Evolutionary conservation across 148 eudicot species (phyloP).

Genomic region (Rhododendron henanense): DNA sequence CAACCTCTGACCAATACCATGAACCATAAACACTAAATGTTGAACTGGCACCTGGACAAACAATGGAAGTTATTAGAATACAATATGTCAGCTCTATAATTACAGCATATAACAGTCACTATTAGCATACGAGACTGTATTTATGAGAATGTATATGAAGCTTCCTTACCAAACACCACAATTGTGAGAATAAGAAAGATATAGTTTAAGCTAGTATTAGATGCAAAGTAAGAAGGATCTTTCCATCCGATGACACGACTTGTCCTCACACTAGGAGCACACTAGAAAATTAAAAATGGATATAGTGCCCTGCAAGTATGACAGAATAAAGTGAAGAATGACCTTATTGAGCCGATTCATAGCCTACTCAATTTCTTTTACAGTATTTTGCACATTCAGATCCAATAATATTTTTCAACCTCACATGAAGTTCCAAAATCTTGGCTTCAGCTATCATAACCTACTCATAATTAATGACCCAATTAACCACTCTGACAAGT

Average conservation of each 20-base stretch:
- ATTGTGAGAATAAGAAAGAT: background rate
- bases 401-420: too few relatives aligned
- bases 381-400: too few relatives aligned
- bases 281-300: background rate
- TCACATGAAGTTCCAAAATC: too few relatives aligned
- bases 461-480: too few relatives aligned
- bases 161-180: background rate
- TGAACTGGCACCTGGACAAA: conserved; percentile 78
- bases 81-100: background rate
- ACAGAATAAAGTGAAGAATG: background rate
- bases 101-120: background rate
- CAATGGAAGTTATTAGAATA: background rate
- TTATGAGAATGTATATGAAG: background rate
- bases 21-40: conserved; percentile 97
- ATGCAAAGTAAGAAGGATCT: background rate
- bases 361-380: too few relatives aligned
- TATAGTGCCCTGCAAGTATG: background rate
- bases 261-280: background rate
- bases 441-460: too few relatives aligned
- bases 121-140: background rate
- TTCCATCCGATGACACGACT: background rate
- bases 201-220: background rate
- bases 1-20: conserved; percentile 99
- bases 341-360: background rate
- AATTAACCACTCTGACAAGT: too few relatives aligned